Conservation (phyloP, 2,329 filamentous ascomycete genomes). For the Fusarium pseudograminearum region DNA sequence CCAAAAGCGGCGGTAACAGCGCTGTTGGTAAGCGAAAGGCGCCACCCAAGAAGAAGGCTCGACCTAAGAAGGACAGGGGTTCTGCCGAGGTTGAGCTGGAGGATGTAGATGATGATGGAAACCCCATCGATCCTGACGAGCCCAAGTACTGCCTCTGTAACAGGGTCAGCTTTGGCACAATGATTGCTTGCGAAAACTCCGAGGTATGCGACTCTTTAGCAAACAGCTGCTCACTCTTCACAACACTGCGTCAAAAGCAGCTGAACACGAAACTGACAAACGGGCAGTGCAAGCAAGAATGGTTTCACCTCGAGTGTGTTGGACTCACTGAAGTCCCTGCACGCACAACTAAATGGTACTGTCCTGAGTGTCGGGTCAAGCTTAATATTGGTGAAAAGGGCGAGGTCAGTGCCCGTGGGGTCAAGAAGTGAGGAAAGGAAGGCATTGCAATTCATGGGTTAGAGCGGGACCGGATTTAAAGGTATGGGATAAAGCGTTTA, state of each 20-base stretch:
- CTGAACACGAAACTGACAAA: conserved; percentile 35
- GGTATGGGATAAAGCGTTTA: not conserved
- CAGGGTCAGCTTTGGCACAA: conserved; percentile 82
- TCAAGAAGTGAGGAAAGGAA: conserved; percentile 56
- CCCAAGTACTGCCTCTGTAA: conserved; percentile 83
- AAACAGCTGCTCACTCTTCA: conserved; percentile 9
- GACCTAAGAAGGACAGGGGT: conserved; percentile 62
- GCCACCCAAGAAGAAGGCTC: conserved; percentile 74
- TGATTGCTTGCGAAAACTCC: conserved; percentile 85
- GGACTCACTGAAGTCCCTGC: conserved; percentile 75
- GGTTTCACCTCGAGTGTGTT: conserved; percentile 87
- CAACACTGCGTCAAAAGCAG: conserved; percentile 12
- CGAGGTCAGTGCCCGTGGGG: conserved; percentile 69
- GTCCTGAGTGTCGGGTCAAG: conserved; percentile 76
- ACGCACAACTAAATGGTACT: conserved; percentile 85
- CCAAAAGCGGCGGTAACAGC: conserved; percentile 70
- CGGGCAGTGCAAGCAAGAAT: conserved; percentile 80
- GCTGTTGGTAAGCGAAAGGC: conserved; percentile 79
- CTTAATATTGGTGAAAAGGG: conserved; percentile 73
- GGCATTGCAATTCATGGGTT: conserved; percentile 8
- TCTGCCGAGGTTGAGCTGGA: conserved; percentile 61
- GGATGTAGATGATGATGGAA: conserved; percentile 76
- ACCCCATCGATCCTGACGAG: conserved; percentile 80
- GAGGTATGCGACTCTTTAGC: conserved; percentile 67
- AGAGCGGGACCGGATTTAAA: not conserved